Evolutionary conservation across 495 filamentous ascomycete species (phyloP).

Genomic region (Talaromyces ruber): DNA sequence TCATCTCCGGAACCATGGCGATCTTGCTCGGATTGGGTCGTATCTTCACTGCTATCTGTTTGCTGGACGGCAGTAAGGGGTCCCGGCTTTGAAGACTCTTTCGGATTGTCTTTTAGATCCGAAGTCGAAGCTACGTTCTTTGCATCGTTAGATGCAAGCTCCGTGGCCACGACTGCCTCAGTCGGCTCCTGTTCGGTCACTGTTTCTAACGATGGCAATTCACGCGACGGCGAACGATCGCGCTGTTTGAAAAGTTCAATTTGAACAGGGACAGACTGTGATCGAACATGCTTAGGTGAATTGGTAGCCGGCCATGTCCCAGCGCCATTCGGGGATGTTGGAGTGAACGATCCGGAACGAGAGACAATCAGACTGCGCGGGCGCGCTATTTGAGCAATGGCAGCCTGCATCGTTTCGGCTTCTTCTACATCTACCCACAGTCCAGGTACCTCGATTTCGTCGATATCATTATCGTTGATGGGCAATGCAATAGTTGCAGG

Average conservation of each 20-base stretch:
- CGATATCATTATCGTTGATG: slow-evolving; percentile 56
- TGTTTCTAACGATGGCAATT: slow-evolving; percentile 30
- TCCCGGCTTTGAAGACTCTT: background rate
- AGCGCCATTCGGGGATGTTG: slow-evolving; percentile 20
- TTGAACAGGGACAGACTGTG: slow-evolving; percentile 44
- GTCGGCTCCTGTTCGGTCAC: slow-evolving; percentile 37
- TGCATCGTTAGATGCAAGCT: background rate
- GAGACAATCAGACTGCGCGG: slow-evolving; percentile 56
- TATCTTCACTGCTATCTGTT: background rate
- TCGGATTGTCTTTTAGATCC: background rate
- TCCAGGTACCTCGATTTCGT: slow-evolving; percentile 66
- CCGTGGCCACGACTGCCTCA: background rate
- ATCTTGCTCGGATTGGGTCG: background rate
- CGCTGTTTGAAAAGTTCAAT: slow-evolving; percentile 10
- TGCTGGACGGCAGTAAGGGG: background rate
- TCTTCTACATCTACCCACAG: slow-evolving; percentile 51
- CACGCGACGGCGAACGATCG: slow-evolving; percentile 18
- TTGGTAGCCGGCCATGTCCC: slow-evolving; percentile 18
- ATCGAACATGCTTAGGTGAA: slow-evolving; percentile 36
- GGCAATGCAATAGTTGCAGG: slow-evolving; percentile 55
- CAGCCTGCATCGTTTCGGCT: slow-evolving; percentile 39
- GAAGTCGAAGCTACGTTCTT: background rate
- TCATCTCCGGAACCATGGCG: slow-evolving; percentile 8
- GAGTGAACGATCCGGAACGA: slow-evolving; percentile 22
- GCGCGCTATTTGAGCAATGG: slow-evolving; percentile 38